A percentile compares a stretch with the other conserved stretches of the same genome.
These are phyloP conservation scores for Trametes hirsuta DNA, from an alignment of 1,284 basidiomycete genomes.

Conservation along the genomic window DNA sequence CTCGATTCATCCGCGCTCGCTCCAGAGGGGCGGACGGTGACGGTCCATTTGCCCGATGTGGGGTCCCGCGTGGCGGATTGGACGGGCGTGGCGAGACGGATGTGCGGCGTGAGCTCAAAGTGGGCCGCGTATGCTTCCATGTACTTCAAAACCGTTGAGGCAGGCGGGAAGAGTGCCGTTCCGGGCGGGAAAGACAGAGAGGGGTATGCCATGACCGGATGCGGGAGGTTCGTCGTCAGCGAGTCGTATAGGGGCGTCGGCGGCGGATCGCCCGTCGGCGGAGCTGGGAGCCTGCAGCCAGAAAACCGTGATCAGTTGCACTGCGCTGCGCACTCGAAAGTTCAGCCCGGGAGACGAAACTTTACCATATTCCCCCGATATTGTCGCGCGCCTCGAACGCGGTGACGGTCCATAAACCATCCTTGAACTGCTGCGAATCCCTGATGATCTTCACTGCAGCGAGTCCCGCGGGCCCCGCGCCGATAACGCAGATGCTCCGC, in stretches of 20 bases:
- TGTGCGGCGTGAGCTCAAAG: slow-evolving; percentile 58
- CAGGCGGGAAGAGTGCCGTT: slow-evolving; percentile 69
- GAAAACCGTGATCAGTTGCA: neutral
- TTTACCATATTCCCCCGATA: slow-evolving; percentile 75
- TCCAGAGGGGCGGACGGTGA: slow-evolving; percentile 30
- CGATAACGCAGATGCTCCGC: slow-evolving; percentile 62
- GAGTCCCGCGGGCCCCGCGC: slow-evolving; percentile 69
- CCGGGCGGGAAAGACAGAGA: slow-evolving; percentile 66
- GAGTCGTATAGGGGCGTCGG: slow-evolving; percentile 75
- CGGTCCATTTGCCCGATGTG: slow-evolving; percentile 46
- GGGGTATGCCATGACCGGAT: slow-evolving; percentile 70
- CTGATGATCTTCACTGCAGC: slow-evolving; percentile 64
- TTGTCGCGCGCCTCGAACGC: slow-evolving; percentile 64
- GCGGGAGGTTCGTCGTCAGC: slow-evolving; percentile 74
- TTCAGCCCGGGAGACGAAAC: neutral
- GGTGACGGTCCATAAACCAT: slow-evolving; percentile 56
- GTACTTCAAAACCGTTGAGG: slow-evolving; percentile 59
- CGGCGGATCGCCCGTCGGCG: slow-evolving; percentile 53
- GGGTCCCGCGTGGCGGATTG: slow-evolving; percentile 43
- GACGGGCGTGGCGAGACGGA: slow-evolving; percentile 58
- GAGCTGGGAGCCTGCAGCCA: slow-evolving; percentile 53
- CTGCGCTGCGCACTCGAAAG: neutral
- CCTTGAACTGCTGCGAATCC: slow-evolving; percentile 55
- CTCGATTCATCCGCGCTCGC: slow-evolving; percentile 30
- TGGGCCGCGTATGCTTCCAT: slow-evolving; percentile 59